These are phyloP conservation scores for Zasmidium cellare DNA, from an alignment of 2,329 filamentous ascomycete species.

Conservation along the genomic window DNA sequence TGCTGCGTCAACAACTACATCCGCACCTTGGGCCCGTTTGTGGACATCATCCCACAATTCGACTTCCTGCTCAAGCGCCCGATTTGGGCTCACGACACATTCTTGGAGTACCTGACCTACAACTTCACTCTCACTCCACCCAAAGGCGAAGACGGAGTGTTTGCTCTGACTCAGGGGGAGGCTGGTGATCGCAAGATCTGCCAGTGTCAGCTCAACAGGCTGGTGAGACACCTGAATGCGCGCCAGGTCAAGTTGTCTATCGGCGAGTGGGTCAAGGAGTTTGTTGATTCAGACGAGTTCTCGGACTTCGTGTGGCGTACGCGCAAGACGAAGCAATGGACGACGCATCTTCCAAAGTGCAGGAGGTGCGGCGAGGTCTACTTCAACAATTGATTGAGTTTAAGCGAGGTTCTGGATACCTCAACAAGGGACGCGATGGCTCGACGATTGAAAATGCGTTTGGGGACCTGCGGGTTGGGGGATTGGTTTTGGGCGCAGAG, in stretches of 20 bases:
- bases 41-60: conserved; percentile 18
- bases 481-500: background rate
- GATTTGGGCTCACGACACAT: conserved; percentile 9
- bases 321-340: conserved; percentile 17
- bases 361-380: conserved; percentile 10
- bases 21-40: conserved; percentile 17
- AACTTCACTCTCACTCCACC: conserved; percentile 14
- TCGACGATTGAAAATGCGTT: background rate
- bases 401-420: background rate
- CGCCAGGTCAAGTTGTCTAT: background rate
- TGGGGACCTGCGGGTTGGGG: background rate
- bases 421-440: background rate
- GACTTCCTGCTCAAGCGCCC: conserved; percentile 17
- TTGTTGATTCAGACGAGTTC: conserved; percentile 13
- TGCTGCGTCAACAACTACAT: conserved; percentile 24
- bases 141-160: background rate
- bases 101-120: conserved; percentile 19
- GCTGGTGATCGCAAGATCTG: conserved; percentile 6
- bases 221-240: conserved; percentile 1
- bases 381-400: conserved; percentile 9
- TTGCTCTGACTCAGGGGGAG: background rate
- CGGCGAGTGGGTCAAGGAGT: conserved; percentile 5
- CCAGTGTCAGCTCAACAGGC: conserved; percentile 9
- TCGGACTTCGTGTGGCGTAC: conserved; percentile 15
- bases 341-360: conserved; percentile 8